phyloP scores from a whole-genome alignment of 805 yeast genomes.

The Metschnikowia vanudenii region DNA sequence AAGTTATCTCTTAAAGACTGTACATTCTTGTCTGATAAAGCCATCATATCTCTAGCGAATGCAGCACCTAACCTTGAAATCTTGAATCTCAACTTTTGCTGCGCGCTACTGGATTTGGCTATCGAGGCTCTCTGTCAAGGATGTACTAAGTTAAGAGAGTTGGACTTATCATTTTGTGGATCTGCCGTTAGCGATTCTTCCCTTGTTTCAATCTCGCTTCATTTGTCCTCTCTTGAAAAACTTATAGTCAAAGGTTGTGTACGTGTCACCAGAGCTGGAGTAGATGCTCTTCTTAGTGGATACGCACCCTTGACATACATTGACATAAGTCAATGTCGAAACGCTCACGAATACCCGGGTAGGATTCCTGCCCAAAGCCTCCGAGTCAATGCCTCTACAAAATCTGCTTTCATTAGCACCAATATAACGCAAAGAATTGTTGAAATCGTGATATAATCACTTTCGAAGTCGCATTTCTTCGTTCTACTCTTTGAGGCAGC shows the following conservation, averaged over 20 bases:
- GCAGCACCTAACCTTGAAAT: slow-evolving; percentile 57
- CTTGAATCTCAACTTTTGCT: slow-evolving; percentile 69
- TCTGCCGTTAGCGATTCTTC: slow-evolving; percentile 76
- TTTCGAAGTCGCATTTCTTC: background rate
- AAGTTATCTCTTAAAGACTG: slow-evolving; percentile 65
- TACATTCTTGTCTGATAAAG: slow-evolving; percentile 65
- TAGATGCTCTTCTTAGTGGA: slow-evolving; percentile 62
- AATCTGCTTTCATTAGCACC: slow-evolving; percentile 57
- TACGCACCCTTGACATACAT: slow-evolving; percentile 50
- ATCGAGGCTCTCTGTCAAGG: slow-evolving; percentile 65
- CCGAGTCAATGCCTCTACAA: slow-evolving; percentile 48
- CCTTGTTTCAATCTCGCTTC: slow-evolving; percentile 55
- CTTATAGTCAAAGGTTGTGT: slow-evolving; percentile 67
- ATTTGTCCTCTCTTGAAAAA: slow-evolving; percentile 47
- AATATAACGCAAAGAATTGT: slow-evolving; percentile 53
- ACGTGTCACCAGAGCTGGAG: slow-evolving; percentile 74
- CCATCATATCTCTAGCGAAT: slow-evolving; percentile 59
- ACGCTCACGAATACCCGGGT: slow-evolving; percentile 63
- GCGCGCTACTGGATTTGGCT: slow-evolving; percentile 68
- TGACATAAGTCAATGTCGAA: slow-evolving; percentile 70
- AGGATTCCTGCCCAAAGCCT: slow-evolving; percentile 57
- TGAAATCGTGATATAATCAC: slow-evolving; percentile 48
- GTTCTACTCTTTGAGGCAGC: background rate
- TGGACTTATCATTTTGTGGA: slow-evolving; percentile 74
- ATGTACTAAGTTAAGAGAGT: slow-evolving; percentile 51